Base-by-base conservation (phyloP, 2,329 filamentous ascomycete species). In the Fusarium protoensiforme region DNA sequence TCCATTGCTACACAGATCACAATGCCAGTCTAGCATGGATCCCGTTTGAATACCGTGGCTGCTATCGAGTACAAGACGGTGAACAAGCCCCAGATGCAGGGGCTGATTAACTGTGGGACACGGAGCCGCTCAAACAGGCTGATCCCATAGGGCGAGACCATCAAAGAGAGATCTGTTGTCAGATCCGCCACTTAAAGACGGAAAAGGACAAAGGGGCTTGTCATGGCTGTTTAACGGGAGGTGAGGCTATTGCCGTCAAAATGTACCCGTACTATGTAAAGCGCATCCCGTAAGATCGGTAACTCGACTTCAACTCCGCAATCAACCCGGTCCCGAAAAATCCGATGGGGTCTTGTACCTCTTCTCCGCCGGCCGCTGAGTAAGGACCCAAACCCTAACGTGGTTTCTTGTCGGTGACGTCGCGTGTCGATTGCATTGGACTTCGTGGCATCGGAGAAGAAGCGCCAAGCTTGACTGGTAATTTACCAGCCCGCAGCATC, bases 21-120 rank as follows among this genome's bases (percentile, higher is more conserved):
- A 31, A 53, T 33, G 18, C 27, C 27, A 53, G 20, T 53, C 20
- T 33, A 53, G 18, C 46, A 53, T 7, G 46, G n/a, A 31, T 53
- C 46, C 7, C 18, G 18, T 31, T 53, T 53, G 46, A 53, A 53
- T 53, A 31, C 46, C 27, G 18, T 53, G 46, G 46, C 27, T 31
- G 10, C 11, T 53, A 53, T 53, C 46, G 18, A 53, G 27, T 53
- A 31, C 46, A 51, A n/a, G 46, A 51, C 27, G 48, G 48, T 53
- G 39, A 58, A 61, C 39, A 67, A 43, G 64, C 51, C 69, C 73
- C 59, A 56, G 72, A 78, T 46, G 74, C 76, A 78, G 76, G 76
- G 76, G 76, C 73, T 78, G 61, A 77, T 77, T 77, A 77, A 46
- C 59, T 73, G 76, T 78, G 76, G 76, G 71, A 78, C 72, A 63